Evolutionary conservation across 1,284 basidiomycete species (phyloP), one percentile per base, ranked within the genome.

Genomic region (Blastosporella zonata): DNA sequence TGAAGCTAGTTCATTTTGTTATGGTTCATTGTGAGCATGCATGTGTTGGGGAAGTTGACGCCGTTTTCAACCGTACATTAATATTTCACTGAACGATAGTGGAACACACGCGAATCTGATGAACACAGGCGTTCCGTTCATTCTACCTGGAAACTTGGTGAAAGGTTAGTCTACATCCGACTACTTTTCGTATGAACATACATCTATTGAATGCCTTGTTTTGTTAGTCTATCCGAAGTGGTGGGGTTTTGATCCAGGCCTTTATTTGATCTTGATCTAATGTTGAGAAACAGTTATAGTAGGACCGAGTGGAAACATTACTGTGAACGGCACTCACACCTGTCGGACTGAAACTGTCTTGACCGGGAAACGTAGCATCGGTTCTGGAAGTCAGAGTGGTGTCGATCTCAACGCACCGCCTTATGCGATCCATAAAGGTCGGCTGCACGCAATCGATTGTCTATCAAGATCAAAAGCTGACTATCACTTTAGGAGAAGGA

Each of bases 261-360:
- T 31, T 31, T 3, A 13, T 13, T 31, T 31, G 29, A 31, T 7
- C 8, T 13, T 31, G 29, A 31, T 31, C 12, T 31, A 13, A 31
- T 12, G 5, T 31, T 13, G 12, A 31, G 29, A 33, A 49, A 21
- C 58, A 88, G 81, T 53, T 90, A 90, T 59, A 74, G 87, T 55
- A 58, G 86, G 87, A 3, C 75, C 78, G 0, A 86, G 82, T 47
- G 87, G 87, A 0, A 90, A 90, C 58, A 76, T 88, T 57, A 86
- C 84, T 3, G 72, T 88, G 49, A 81, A 88, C 49, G 86, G 86
- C 4, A 76, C 69, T 0, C 63, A 75, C 31, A 88, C 85, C 0
- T 84, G 64, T 27, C 10, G 25, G 10, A 27, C 10, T 23, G 45
- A 54, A 29, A 46, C 54, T 6, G 34, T 57, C 1, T 35, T 33